These are phyloP conservation scores for Galerina sulciceps DNA, from an alignment of 768 basidiomycete genomes.

Conservation along the genomic window DNA sequence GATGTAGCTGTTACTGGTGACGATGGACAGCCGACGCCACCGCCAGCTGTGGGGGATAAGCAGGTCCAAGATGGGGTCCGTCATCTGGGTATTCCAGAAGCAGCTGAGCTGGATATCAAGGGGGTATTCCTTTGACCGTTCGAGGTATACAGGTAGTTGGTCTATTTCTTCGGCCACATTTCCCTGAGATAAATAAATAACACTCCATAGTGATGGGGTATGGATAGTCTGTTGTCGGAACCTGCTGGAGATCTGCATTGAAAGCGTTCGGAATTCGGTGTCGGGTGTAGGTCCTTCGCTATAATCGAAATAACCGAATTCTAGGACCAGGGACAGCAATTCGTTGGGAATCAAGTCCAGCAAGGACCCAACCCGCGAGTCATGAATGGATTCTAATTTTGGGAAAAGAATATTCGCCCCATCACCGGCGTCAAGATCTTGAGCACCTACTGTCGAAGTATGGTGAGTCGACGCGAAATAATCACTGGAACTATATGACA, in stretches of 20 bases:
- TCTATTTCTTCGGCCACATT: constrained; percentile 24
- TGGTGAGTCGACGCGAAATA: constrained; percentile 18
- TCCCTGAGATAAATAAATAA: constrained; percentile 28
- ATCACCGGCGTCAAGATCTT: background rate
- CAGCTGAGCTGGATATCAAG: constrained; percentile 32
- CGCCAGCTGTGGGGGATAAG: constrained; percentile 32
- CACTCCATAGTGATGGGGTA: constrained; percentile 37
- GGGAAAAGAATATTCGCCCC: background rate
- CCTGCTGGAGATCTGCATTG: constrained; percentile 24
- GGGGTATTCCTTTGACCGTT: constrained; percentile 31
- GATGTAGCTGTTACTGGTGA: constrained; percentile 24
- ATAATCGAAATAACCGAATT: constrained; percentile 27
- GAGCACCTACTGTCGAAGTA: no score
- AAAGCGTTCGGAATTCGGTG: constrained; percentile 19
- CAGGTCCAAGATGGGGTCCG: constrained; percentile 23
- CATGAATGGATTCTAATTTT: constrained; percentile 1
- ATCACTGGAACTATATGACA: constrained; percentile 7
- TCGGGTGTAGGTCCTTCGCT: constrained; percentile 13
- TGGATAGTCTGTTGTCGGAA: constrained; percentile 26
- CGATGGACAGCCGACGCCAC: constrained; percentile 30
- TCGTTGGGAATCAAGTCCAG: constrained; percentile 33
- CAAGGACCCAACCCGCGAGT: constrained; percentile 4
- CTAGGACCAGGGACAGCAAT: constrained; percentile 31
- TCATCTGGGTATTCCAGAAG: constrained; percentile 29
- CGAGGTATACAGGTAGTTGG: constrained; percentile 25